Percentiles rank a stretch among this genome's conserved stretches.
phyloP scores from a whole-genome alignment of 73 alveolate genomes.

The Strombidium stylifer region DNA sequence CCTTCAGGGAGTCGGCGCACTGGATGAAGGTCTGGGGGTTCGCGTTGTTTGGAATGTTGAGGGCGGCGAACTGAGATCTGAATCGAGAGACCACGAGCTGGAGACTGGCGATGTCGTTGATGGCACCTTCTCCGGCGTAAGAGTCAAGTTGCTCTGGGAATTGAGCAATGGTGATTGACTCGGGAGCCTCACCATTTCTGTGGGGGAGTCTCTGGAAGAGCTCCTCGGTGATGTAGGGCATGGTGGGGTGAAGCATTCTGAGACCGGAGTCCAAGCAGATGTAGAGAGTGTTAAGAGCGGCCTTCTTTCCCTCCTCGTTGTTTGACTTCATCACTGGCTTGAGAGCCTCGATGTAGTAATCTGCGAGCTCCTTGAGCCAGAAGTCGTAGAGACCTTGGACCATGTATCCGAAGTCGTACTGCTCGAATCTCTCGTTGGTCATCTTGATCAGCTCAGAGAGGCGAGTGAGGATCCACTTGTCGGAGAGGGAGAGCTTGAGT shows the following conservation, averaged over 20 bases:
- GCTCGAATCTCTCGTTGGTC: conserved; percentile 68
- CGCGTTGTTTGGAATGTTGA: conserved; percentile 53
- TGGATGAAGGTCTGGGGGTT: conserved; percentile 69
- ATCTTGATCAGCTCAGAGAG: conserved; percentile 60
- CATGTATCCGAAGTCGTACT: conserved; percentile 87
- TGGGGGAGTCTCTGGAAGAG: conserved; percentile 97
- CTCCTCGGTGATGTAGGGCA: conserved; percentile 97
- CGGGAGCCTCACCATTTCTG: conserved; percentile 53
- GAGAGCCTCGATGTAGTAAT: conserved; percentile 90
- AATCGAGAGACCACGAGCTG: conserved; percentile 52
- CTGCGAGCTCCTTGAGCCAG: conserved; percentile 90
- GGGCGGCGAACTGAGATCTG: conserved; percentile 61
- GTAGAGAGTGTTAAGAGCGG: conserved; percentile 81
- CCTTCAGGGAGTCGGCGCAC: conserved; percentile 44
- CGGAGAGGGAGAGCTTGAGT: conserved; percentile 65
- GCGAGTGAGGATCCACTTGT: conserved; percentile 91
- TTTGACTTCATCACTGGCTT: conserved; percentile 73
- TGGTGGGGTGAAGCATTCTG: conserved; percentile 94
- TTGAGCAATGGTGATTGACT: conserved; percentile 75
- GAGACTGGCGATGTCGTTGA: conserved; percentile 42
- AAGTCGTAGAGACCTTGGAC: conserved; percentile 79
- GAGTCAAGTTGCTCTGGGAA: conserved; percentile 73
- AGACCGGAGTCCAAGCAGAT: conserved; percentile 77
- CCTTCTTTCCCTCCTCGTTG: conserved; percentile 73
- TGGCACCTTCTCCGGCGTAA: conserved; percentile 65